These are phyloP conservation scores for Salix caprea DNA, from an alignment of 345 rosid species.

Conservation along the genomic window DNA sequence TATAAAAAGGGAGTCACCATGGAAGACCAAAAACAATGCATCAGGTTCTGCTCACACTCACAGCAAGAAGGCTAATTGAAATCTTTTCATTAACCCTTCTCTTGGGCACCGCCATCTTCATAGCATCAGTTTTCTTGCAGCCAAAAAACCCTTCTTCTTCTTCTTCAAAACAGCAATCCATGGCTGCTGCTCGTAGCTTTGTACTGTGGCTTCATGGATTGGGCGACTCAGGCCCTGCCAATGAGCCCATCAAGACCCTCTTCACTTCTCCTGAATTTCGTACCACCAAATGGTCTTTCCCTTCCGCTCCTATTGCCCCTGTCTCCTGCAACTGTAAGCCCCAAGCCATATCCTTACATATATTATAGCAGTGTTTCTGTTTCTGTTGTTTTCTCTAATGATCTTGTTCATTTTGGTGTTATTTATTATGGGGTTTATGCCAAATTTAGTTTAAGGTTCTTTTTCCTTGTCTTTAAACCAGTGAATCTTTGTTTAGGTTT, in stretches of 20 bases:
- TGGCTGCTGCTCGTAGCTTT: conserved; percentile 50
- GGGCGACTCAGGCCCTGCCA: conserved; percentile 88
- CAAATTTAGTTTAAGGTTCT: background rate
- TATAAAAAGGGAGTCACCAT: background rate
- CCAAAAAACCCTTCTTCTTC: conserved; percentile 20
- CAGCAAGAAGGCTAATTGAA: background rate
- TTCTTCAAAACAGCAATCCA: conserved; percentile 24
- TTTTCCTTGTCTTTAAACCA: too few species aligned
- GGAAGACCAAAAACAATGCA: background rate
- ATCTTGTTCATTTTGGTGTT: background rate
- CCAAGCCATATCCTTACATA: background rate
- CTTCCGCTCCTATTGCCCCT: conserved; percentile 65
- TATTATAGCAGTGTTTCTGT: background rate
- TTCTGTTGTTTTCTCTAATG: background rate
- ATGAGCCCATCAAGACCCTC: conserved; percentile 68
- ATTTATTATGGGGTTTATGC: too few species aligned
- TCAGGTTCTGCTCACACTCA: background rate
- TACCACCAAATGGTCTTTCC: conserved; percentile 72
- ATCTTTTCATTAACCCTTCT: conserved; percentile 11
- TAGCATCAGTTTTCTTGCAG: conserved; percentile 18
- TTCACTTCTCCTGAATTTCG: conserved; percentile 58
- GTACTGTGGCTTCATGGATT: conserved; percentile 83
- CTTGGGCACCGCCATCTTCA: conserved; percentile 30
- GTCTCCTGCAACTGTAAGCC: conserved; percentile 71
- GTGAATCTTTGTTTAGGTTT: background rate